Evolutionary conservation across 176 grass and related monocot species (phyloP).

Genomic region (Oryza glumipatula): DNA sequence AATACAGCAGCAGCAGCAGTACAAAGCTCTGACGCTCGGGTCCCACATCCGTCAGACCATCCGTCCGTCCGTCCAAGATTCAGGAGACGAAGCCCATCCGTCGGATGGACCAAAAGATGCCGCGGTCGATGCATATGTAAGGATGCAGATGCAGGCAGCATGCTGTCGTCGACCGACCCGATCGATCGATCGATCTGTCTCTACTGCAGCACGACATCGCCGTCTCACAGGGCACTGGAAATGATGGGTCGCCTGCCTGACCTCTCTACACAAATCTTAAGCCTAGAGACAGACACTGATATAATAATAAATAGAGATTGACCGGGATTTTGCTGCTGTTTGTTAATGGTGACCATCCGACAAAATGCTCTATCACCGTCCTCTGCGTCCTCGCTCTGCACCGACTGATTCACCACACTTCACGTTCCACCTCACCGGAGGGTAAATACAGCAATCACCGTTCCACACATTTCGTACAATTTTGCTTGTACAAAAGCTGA

Average conservation of each 20-base stretch:
- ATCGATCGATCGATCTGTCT: too few relatives aligned
- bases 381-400: not conserved
- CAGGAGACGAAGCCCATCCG: not conserved
- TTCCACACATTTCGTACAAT: too few relatives aligned
- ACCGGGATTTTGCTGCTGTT: not conserved
- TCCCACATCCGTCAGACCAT: too few relatives aligned
- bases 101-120: not conserved
- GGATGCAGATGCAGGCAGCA: not conserved
- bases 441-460: too few relatives aligned
- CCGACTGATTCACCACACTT: not conserved
- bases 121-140: too few relatives aligned
- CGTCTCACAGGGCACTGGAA: constrained; percentile 11
- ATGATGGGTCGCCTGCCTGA: not conserved
- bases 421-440: not conserved
- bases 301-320: not conserved
- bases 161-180: not conserved
- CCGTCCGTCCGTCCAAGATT: not conserved
- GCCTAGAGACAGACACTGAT: not conserved
- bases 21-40: too few relatives aligned
- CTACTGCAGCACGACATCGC: not conserved
- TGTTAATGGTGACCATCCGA: not conserved
- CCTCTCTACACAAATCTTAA: too few relatives aligned
- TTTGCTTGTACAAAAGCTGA: too few relatives aligned
- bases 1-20: not conserved
- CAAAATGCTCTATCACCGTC: constrained; percentile 23